These are phyloP conservation scores for Cicer yamashitae DNA, from an alignment of 306 rosid genomes.

Conservation along the genomic window DNA sequence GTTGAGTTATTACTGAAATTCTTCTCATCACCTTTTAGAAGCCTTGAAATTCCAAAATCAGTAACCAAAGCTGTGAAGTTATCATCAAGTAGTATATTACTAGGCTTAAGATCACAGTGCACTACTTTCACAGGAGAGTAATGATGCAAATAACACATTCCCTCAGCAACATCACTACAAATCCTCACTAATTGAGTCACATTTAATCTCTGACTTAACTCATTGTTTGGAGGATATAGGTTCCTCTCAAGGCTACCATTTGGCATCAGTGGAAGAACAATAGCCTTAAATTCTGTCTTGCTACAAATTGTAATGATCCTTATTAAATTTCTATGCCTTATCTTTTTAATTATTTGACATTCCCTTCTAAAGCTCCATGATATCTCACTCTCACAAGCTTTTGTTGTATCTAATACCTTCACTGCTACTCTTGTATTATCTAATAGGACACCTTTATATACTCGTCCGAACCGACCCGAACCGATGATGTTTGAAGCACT, in stretches of 20 bases:
- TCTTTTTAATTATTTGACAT: conserved; percentile 70
- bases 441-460: conserved; percentile 77
- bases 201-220: conserved; percentile 52
- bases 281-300: conserved; percentile 79
- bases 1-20: conserved; percentile 43
- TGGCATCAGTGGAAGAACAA: conserved; percentile 88
- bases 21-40: conserved; percentile 57
- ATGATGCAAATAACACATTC: conserved; percentile 85
- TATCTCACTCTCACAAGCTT: conserved; percentile 50
- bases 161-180: conserved; percentile 90
- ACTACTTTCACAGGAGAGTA: conserved; percentile 79
- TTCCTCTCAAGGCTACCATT: conserved; percentile 90
- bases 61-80: conserved; percentile 86
- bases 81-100: conserved; percentile 86
- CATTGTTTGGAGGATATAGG: conserved; percentile 71
- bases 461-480: conserved; percentile 78
- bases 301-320: conserved; percentile 84
- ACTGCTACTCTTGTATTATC: conserved; percentile 86
- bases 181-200: conserved; percentile 75
- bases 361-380: conserved; percentile 83
- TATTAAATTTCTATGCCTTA: conserved; percentile 83
- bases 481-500: conserved; percentile 73
- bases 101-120: conserved; percentile 93
- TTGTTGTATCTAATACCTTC: conserved; percentile 66
- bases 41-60: conserved; percentile 90